Conservation (phyloP, 257 asterid species). For the Ophiorrhiza pumila region DNA sequence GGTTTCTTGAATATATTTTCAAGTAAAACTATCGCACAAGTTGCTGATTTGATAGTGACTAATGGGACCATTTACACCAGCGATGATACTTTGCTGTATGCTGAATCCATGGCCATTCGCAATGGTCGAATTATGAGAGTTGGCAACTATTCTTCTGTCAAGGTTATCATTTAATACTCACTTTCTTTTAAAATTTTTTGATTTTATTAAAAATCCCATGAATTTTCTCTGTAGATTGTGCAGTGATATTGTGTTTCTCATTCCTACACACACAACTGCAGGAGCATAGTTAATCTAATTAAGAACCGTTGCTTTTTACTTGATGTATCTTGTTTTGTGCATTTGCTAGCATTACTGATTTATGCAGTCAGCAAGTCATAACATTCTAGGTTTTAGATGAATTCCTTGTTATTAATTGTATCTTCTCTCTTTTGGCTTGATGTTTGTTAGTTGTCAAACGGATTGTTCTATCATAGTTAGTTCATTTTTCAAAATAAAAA, state of each 20-base stretch:
- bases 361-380: too few relatives aligned
- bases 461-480: neutral
- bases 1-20: neutral
- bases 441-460: neutral
- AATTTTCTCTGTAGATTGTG: neutral
- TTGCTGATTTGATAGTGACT: constrained; percentile 61
- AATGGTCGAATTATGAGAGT: constrained; percentile 57
- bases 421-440: too few relatives aligned
- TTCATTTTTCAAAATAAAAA: too few relatives aligned
- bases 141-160: constrained; percentile 47
- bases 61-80: constrained; percentile 81
- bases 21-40: constrained; percentile 1
- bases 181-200: neutral
- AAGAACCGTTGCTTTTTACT: neutral
- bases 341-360: too few relatives aligned
- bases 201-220: neutral
- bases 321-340: too few relatives aligned
- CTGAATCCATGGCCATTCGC: constrained; percentile 73
- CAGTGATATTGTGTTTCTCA: too few relatives aligned
- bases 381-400: too few relatives aligned
- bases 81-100: constrained; percentile 58
- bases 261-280: too few relatives aligned
- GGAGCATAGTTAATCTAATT: neutral
- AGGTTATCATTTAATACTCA: constrained; percentile 30
- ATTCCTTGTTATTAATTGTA: neutral